These are phyloP conservation scores for Dothistroma pini DNA, from an alignment of 2,329 filamentous ascomycete species.

Conservation along the genomic window DNA sequence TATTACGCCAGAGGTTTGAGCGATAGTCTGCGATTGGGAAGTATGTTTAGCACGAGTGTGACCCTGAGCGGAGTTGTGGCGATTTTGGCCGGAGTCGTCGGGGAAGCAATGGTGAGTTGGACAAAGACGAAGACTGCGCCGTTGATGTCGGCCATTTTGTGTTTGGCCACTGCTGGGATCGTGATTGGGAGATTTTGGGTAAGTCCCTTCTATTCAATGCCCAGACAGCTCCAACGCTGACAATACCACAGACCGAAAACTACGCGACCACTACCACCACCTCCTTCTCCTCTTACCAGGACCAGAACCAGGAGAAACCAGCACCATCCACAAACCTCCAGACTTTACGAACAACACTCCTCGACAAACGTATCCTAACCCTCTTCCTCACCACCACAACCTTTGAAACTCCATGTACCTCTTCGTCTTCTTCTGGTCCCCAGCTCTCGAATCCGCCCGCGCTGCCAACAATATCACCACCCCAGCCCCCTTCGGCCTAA, in stretches of 20 bases:
- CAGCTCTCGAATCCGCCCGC: constrained; percentile 43
- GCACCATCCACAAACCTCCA: constrained; percentile 6
- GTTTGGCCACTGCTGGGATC: constrained; percentile 44
- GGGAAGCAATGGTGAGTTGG: constrained; percentile 49
- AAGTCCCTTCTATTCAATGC: constrained; percentile 22
- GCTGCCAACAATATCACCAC: neutral
- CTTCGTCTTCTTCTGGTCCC: constrained; percentile 62
- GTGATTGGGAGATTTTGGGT: constrained; percentile 51
- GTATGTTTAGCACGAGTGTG: constrained; percentile 53
- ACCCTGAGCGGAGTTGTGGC: constrained; percentile 55
- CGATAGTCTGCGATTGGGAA: constrained; percentile 47
- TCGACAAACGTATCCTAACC: constrained; percentile 49
- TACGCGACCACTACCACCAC: constrained; percentile 37
- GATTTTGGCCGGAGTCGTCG: constrained; percentile 51
- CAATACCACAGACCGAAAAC: constrained; percentile 45
- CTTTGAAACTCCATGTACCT: constrained; percentile 61
- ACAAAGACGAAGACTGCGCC: constrained; percentile 52
- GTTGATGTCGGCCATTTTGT: constrained; percentile 46
- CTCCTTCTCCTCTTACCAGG: too few relatives aligned
- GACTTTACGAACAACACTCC: constrained; percentile 4
- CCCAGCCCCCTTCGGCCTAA: constrained; percentile 46
- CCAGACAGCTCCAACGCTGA: neutral
- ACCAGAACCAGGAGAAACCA: constrained; percentile 21
- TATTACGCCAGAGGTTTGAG: constrained; percentile 47
- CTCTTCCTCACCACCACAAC: constrained; percentile 53